Conservation (phyloP, 208 protist species). For the Trypanosomatidae sp. region DNA sequence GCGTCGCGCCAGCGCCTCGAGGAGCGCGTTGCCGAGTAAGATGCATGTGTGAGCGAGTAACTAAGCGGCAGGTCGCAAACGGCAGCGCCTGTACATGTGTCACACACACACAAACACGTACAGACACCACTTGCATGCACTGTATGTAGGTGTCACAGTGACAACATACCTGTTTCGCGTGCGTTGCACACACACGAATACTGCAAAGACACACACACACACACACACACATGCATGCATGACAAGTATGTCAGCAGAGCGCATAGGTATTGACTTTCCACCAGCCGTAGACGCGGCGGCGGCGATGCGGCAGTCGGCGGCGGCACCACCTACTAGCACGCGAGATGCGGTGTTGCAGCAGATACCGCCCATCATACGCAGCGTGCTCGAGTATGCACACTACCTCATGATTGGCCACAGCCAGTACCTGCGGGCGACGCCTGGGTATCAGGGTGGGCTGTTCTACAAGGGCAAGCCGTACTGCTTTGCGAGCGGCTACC, state of each 20-base stretch:
- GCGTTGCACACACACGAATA: no score
- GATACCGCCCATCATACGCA: constrained; percentile 69
- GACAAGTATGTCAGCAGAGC: no score
- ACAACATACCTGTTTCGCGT: no score
- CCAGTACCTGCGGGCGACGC: constrained; percentile 48
- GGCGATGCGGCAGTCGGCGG: constrained; percentile 17
- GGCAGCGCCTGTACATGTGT: no score
- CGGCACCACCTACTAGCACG: constrained; percentile 25
- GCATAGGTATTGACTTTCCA: constrained; percentile 61
- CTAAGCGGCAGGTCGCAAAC: no score
- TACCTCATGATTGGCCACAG: constrained; percentile 72
- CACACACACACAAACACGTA: no score
- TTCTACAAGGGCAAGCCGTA: constrained; percentile 64
- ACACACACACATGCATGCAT: no score
- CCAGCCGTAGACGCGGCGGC: constrained; percentile 49
- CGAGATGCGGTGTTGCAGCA: constrained; percentile 40
- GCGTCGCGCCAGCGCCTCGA: constrained; percentile 50
- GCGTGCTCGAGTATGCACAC: constrained; percentile 63
- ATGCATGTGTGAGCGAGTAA: background rate
- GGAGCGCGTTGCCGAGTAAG: constrained; percentile 5
- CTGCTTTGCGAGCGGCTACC: constrained; percentile 73
- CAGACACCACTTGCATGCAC: no score
- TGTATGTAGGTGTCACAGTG: no score
- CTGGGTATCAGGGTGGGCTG: constrained; percentile 66
- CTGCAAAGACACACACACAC: no score